A percentile compares a stretch with the other conserved stretches of the same genome.
Evolutionary conservation across 2,329 filamentous ascomycete species (phyloP).

Genomic region (Thielaviopsis musarum): DNA sequence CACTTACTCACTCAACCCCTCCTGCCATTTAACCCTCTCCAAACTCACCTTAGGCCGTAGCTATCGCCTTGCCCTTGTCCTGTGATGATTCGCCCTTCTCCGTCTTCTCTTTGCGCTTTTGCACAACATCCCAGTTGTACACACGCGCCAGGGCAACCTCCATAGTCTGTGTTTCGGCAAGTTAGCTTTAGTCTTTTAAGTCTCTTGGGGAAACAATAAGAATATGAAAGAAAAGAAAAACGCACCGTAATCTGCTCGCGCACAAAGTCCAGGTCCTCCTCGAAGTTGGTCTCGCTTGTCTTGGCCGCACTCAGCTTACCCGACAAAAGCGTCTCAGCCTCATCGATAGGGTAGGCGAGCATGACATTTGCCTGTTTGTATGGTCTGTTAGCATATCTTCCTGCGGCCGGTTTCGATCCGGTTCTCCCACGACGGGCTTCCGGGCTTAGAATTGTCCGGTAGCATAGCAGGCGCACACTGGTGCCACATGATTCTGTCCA

Average conservation of each 20-base stretch:
- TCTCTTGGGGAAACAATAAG: neutral
- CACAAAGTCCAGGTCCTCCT: constrained; percentile 91
- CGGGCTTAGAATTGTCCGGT: neutral
- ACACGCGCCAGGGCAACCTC: constrained; percentile 91
- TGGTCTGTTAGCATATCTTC: neutral
- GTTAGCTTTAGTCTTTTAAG: neutral
- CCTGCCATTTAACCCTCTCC: neutral
- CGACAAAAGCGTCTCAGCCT: constrained; percentile 63
- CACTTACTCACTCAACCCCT: neutral
- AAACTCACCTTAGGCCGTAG: neutral
- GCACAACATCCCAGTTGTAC: constrained; percentile 98
- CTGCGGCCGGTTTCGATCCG: too few species aligned
- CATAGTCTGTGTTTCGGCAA: constrained; percentile 54
- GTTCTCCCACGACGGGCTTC: too few species aligned
- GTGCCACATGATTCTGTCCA: neutral
- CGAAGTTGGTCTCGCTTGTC: constrained; percentile 67
- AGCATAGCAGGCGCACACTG: neutral
- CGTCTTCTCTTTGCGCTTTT: constrained; percentile 78
- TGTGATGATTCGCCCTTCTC: constrained; percentile 35
- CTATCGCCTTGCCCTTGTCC: constrained; percentile 20
- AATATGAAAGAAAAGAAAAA: constrained; percentile 12
- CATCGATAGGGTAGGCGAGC: constrained; percentile 81
- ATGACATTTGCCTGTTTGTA: constrained; percentile 74
- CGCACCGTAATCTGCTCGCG: constrained; percentile 88
- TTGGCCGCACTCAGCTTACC: constrained; percentile 68